phyloP scores from a whole-genome alignment of 2,329 filamentous ascomycete species.

The Rhytidhysteron rufulum region DNA sequence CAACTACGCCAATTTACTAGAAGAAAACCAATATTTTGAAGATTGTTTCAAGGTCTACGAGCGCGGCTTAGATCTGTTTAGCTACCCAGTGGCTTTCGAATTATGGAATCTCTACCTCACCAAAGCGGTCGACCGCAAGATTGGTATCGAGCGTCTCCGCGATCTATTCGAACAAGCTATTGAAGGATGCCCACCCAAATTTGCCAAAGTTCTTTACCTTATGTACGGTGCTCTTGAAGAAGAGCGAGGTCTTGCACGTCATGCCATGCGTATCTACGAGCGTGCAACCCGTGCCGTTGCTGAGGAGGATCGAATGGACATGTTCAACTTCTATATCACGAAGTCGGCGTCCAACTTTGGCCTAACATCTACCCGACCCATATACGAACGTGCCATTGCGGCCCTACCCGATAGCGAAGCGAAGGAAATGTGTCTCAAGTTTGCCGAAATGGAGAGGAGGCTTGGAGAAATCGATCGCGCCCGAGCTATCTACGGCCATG shows the following conservation, averaged over 20 bases:
- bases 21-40: slow-evolving; percentile 93
- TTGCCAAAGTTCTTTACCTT: slow-evolving; percentile 91
- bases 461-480: slow-evolving; percentile 93
- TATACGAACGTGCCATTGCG: slow-evolving; percentile 93
- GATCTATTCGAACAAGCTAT: slow-evolving; percentile 97
- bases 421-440: slow-evolving; percentile 97
- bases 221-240: slow-evolving; percentile 99
- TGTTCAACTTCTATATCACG: slow-evolving; percentile 99
- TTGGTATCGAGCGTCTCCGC: slow-evolving; percentile 86
- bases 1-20: slow-evolving; percentile 93
- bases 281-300: slow-evolving; percentile 90
- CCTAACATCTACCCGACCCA: slow-evolving; percentile 85
- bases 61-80: slow-evolving; percentile 94
- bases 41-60: slow-evolving; percentile 98
- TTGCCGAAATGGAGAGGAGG: slow-evolving; percentile 92
- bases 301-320: slow-evolving; percentile 90
- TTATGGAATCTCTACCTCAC: slow-evolving; percentile 98
- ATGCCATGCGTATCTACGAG: slow-evolving; percentile 99
- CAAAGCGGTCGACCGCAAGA: slow-evolving; percentile 94
- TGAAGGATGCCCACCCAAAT: slow-evolving; percentile 90
- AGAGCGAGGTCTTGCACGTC: slow-evolving; percentile 86
- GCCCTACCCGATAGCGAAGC: slow-evolving; percentile 91
- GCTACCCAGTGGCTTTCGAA: slow-evolving; percentile 95
- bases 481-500: slow-evolving; percentile 92
- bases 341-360: slow-evolving; percentile 98